Evolutionary conservation across 371 early-diverging fungal species (phyloP).

Genomic region (Rhizomucor miehei): DNA sequence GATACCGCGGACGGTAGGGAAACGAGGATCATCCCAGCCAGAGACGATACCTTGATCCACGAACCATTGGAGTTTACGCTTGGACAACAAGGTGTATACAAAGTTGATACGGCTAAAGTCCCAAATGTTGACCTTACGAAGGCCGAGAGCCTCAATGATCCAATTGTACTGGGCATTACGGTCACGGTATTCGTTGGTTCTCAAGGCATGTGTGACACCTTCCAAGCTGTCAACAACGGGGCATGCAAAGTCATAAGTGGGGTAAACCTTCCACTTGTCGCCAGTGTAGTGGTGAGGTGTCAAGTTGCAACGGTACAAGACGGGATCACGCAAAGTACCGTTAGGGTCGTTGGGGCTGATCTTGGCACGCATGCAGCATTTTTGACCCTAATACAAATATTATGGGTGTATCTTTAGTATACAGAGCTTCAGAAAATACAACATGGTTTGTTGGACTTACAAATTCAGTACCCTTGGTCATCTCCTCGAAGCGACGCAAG

Average conservation of each 20-base stretch:
- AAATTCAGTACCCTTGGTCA: constrained; percentile 84
- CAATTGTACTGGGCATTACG: constrained; percentile 99
- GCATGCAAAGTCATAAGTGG: constrained; percentile 99
- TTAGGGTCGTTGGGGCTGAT: constrained; percentile 97
- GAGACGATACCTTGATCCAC: constrained; percentile 77
- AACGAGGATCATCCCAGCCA: constrained; percentile 88
- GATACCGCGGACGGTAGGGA: constrained; percentile 98
- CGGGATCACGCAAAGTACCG: constrained; percentile 99
- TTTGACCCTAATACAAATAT: not conserved
- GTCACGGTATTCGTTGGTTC: constrained; percentile 97
- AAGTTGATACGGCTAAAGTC: constrained; percentile 98
- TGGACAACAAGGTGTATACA: constrained; percentile 96
- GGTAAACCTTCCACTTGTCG: constrained; percentile 96
- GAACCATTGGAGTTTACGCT: constrained; percentile 96
- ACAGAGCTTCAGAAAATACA: not conserved
- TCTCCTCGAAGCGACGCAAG: constrained; percentile 89
- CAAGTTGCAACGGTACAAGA: constrained; percentile 96
- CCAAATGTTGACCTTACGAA: constrained; percentile 99
- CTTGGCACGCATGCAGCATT: constrained; percentile 77
- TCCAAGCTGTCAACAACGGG: constrained; percentile 99
- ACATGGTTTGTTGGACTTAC: constrained; percentile 22
- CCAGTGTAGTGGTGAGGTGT: constrained; percentile 94
- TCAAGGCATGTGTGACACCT: constrained; percentile 99
- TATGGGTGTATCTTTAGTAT: not conserved
- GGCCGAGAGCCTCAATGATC: constrained; percentile 97